phyloP scores from a whole-genome alignment of 2,329 filamentous ascomycete species.

The Venturia oleaginea region DNA sequence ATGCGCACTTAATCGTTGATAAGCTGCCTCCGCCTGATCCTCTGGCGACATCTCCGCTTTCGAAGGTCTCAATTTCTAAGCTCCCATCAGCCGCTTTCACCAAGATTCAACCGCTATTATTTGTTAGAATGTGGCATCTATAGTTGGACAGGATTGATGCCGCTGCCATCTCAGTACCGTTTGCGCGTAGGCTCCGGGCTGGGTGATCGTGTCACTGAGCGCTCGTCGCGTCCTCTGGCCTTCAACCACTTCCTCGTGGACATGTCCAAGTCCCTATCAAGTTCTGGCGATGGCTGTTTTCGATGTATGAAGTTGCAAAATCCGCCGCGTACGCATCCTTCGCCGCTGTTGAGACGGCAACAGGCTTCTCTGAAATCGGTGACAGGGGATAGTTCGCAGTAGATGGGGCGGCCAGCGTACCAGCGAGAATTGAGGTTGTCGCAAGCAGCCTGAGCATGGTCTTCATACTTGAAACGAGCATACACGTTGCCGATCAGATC shows the following conservation, averaged over 20 bases:
- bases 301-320: slow-evolving; percentile 99
- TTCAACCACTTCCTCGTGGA: slow-evolving; percentile 96
- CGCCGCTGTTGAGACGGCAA: slow-evolving; percentile 86
- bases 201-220: slow-evolving; percentile 72
- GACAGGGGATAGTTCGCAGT: slow-evolving; percentile 93
- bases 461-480: slow-evolving; percentile 99
- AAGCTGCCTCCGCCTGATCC: not conserved
- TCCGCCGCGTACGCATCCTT: slow-evolving; percentile 89
- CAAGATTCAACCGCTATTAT: not conserved
- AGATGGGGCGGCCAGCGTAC: slow-evolving; percentile 95
- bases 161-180: slow-evolving; percentile 30
- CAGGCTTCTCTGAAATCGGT: slow-evolving; percentile 98
- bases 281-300: slow-evolving; percentile 83
- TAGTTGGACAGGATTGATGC: not conserved
- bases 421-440: slow-evolving; percentile 89
- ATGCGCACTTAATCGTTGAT: not conserved
- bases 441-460: slow-evolving; percentile 85
- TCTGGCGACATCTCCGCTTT: no score
- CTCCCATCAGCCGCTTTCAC: not conserved
- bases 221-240: slow-evolving; percentile 70
- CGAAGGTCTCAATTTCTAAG: not conserved
- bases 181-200: slow-evolving; percentile 75
- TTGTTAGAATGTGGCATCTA: not conserved
- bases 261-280: slow-evolving; percentile 79
- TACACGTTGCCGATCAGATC: slow-evolving; percentile 98